phyloP scores from a whole-genome alignment of 768 basidiomycete species.

The Suillus bovinus region DNA sequence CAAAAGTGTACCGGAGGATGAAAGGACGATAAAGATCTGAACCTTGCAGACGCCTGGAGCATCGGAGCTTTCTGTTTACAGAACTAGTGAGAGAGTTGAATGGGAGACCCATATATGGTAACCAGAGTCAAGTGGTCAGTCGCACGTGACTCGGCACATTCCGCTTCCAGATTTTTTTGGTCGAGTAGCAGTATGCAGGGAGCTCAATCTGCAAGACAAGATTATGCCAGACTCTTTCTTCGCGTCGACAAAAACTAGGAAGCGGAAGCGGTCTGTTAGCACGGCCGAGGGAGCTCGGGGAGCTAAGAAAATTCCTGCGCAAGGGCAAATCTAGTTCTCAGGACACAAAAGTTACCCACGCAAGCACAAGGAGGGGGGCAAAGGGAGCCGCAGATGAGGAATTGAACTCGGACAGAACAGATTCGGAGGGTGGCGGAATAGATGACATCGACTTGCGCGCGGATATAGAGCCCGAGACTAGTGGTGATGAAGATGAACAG shows the following conservation, averaged over 20 bases:
- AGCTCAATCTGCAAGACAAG: slow-evolving; percentile 1
- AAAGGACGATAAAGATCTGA: slow-evolving; percentile 12
- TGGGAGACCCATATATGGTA: not conserved
- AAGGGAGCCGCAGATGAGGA: slow-evolving; percentile 54
- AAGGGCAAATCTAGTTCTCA: slow-evolving; percentile 13
- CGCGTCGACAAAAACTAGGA: slow-evolving; percentile 55
- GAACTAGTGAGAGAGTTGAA: not conserved
- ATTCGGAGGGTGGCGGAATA: slow-evolving; percentile 51
- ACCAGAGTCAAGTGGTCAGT: not conserved
- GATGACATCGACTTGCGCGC: slow-evolving; percentile 77
- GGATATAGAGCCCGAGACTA: slow-evolving; percentile 55
- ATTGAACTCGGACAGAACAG: slow-evolving; percentile 60
- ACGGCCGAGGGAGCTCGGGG: slow-evolving; percentile 26
- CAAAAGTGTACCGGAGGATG: not conserved
- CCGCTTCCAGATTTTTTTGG: slow-evolving; percentile 25
- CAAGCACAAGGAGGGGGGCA: slow-evolving; percentile 20
- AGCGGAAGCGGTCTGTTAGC: slow-evolving; percentile 55
- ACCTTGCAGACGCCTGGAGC: slow-evolving; percentile 1
- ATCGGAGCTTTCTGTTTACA: slow-evolving; percentile 2
- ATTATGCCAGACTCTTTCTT: slow-evolving; percentile 87
- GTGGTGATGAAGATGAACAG: slow-evolving; percentile 81
- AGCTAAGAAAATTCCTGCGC: slow-evolving; percentile 25
- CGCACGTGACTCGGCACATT: slow-evolving; percentile 20
- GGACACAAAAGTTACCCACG: slow-evolving; percentile 25
- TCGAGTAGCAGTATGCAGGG: not conserved